Evolutionary conservation across 2,329 filamentous ascomycete species (phyloP), one percentile per base, ranked within the genome.

Genomic region (Ambrosiella beaveri): DNA sequence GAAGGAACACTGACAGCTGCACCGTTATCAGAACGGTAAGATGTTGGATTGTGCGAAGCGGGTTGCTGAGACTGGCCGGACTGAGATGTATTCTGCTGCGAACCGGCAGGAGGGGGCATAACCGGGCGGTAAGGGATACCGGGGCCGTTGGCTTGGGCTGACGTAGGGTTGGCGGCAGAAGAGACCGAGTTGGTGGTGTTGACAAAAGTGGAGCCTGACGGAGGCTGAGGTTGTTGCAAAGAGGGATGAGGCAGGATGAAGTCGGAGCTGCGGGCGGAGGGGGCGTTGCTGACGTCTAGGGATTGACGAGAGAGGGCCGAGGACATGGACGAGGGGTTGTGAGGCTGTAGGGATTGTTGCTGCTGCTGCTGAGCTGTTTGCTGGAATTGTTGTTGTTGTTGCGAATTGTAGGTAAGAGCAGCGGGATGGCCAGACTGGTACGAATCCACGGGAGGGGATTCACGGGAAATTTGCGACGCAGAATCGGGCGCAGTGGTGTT

Each of bases 401-500:
- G 51, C 13, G 15, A n/a, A 36, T 53, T 53, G 51, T 40, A 54
- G 79, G 59, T 64, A 66, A 62, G 71, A 69, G 60, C 68, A 69
- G 60, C 68, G 67, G 49, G 62, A 58, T 38, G 65, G 64, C 50
- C 35, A 60, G 68, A 54, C 65, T 65, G 61, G 68, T 67, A 61
- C 78, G 77, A 44, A 71, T 70, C 51, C 7, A 61, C 27, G 17
- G 56, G 51, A 11, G 75, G 75, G 39, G 79, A 82, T 60, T 84
- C 81, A 71, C 78, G 74, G 65, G 81, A 84, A 63, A 80, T 66
- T 67, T 82, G 79, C 6, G 80, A 83, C 41, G 80, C 68, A 4
- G 79, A 81, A 66, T 84, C 80, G 36, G 56, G 44, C 11, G 40
- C 38, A 3, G 40, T 11, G 11, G 61, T 50, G 17, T 47, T 27